Conservation (phyloP, 306 rosid genomes). For the Astragalus membranaceus region DNA sequence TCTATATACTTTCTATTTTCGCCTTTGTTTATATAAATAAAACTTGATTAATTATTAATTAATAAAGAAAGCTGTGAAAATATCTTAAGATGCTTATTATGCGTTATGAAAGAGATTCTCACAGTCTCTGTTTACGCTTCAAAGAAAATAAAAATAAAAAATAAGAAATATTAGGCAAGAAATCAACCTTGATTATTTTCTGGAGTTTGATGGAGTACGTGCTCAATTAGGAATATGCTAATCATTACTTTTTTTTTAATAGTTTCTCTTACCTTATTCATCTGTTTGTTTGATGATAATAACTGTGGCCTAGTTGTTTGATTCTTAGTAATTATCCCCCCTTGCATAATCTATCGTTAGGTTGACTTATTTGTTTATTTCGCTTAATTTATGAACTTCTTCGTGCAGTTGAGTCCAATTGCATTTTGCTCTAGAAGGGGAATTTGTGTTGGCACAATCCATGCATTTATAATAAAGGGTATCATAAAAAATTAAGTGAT, state of each 20-base stretch:
- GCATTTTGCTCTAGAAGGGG: conserved; percentile 13
- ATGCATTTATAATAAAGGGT: background rate
- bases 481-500: conserved; percentile 15
- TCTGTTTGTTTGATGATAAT: background rate
- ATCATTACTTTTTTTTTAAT: background rate
- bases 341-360: background rate
- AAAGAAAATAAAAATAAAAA: background rate
- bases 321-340: background rate
- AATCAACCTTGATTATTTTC: background rate
- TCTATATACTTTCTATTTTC: background rate
- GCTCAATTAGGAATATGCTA: background rate
- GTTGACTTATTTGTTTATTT: background rate
- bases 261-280: background rate
- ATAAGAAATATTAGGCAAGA: background rate
- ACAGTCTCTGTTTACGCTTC: background rate
- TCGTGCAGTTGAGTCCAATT: conserved; percentile 21
- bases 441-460: background rate
- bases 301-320: background rate
- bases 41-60: too few relatives aligned
- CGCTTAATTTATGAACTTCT: background rate
- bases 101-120: background rate
- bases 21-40: background rate
- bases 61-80: background rate
- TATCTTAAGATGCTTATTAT: background rate
- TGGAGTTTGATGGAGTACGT: background rate